phyloP scores from a whole-genome alignment of 495 filamentous ascomycete genomes.

The Hypoxylon intermedium region DNA sequence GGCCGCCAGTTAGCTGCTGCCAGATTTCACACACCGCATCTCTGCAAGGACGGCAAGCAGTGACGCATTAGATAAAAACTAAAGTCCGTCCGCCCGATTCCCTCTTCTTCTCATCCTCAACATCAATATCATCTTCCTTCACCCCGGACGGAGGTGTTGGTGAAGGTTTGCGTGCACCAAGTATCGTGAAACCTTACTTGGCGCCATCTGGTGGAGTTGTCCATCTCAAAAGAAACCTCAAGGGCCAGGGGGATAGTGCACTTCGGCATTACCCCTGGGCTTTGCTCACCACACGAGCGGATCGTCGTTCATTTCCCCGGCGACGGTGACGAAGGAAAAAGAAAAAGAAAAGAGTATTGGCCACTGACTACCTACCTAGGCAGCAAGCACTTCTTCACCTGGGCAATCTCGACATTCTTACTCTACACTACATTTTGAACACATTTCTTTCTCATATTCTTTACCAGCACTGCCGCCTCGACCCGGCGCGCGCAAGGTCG shows the following conservation, averaged over 20 bases:
- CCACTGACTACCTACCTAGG: no score
- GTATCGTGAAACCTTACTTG: constrained; percentile 29
- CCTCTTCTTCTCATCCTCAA: constrained; percentile 1
- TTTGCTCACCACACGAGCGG: constrained; percentile 4
- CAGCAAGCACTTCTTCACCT: no score
- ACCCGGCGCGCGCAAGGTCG: background rate
- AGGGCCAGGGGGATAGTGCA: constrained; percentile 28
- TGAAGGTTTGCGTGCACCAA: constrained; percentile 27
- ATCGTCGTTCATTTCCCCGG: constrained; percentile 25
- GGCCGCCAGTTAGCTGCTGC: constrained; percentile 35
- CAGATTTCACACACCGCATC: constrained; percentile 40
- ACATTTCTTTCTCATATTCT: background rate
- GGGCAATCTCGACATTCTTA: constrained; percentile 9
- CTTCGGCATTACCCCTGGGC: constrained; percentile 35
- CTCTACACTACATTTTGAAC: background rate
- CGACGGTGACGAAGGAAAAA: constrained; percentile 2
- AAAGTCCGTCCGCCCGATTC: constrained; percentile 2
- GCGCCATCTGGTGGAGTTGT: constrained; percentile 26
- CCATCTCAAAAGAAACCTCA: constrained; percentile 25
- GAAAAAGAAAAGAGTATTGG: background rate
- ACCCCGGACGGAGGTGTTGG: constrained; percentile 20
- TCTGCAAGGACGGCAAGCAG: background rate
- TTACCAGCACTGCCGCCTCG: background rate
- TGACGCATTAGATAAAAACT: constrained; percentile 27
- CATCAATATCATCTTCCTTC: constrained; percentile 30